phyloP scores from a whole-genome alignment of 257 asterid species.

The Scutellaria baicalensis region DNA sequence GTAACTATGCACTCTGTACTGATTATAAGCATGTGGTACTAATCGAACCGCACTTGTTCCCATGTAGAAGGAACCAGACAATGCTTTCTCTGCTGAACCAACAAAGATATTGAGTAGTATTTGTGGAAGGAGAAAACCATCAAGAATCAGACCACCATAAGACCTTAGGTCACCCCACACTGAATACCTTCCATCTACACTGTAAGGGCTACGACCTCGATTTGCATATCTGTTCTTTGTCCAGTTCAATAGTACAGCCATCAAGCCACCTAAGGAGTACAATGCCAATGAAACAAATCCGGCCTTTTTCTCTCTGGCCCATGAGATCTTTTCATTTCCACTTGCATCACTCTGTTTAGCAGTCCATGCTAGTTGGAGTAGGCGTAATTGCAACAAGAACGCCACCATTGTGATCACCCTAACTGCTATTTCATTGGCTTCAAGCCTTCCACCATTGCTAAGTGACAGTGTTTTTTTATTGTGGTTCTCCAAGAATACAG shows the following conservation, averaged over 20 bases:
- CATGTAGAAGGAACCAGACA: slow-evolving; percentile 40
- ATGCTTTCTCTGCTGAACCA: slow-evolving; percentile 34
- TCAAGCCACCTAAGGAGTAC: slow-evolving; percentile 40
- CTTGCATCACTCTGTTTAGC: slow-evolving; percentile 21
- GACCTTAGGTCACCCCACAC: slow-evolving; percentile 52
- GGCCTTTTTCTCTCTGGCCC: slow-evolving; percentile 33
- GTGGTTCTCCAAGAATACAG: slow-evolving; percentile 27
- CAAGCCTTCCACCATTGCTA: slow-evolving; percentile 41
- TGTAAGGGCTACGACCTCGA: not conserved
- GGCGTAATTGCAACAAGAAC: slow-evolving; percentile 46
- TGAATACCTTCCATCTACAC: not conserved
- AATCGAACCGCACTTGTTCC: slow-evolving; percentile 52
- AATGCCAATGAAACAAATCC: slow-evolving; percentile 18
- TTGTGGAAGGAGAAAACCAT: slow-evolving; percentile 72
- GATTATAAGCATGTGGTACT: slow-evolving; percentile 69
- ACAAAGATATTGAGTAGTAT: slow-evolving; percentile 39
- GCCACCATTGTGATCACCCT: slow-evolving; percentile 51
- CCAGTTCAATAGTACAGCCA: slow-evolving; percentile 34
- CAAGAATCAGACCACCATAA: slow-evolving; percentile 61
- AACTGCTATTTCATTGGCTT: slow-evolving; percentile 50
- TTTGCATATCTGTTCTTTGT: slow-evolving; percentile 4
- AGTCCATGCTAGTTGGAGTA: slow-evolving; percentile 54
- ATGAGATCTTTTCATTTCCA: not conserved
- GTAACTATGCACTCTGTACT: slow-evolving; percentile 39
- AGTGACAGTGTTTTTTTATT: slow-evolving; percentile 15